Conservation (phyloP, 805 yeast species). For the Suhomyces tanzawaensis region DNA sequence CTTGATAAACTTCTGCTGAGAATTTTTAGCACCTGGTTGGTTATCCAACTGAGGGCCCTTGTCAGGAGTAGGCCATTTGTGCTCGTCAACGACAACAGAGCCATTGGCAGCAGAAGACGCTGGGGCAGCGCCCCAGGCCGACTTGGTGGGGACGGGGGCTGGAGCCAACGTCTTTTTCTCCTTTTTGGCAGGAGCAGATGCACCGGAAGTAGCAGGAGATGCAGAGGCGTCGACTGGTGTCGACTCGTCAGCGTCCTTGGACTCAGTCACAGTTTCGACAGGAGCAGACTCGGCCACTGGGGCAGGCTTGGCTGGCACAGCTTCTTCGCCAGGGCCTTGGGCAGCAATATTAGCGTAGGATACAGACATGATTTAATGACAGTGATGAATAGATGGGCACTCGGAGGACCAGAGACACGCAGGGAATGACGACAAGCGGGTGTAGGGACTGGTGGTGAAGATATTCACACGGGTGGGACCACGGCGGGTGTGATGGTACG, state of each 20-base stretch:
- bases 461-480: too few relatives aligned
- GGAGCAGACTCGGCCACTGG: slow-evolving; percentile 3
- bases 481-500: too few relatives aligned
- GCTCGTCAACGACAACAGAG: slow-evolving; percentile 33
- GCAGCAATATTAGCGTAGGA: slow-evolving; percentile 46
- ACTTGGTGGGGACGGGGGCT: slow-evolving; percentile 44
- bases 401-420: background rate
- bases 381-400: too few relatives aligned
- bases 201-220: slow-evolving; percentile 6
- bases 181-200: slow-evolving; percentile 14
- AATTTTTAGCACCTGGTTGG: slow-evolving; percentile 10
- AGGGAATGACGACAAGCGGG: slow-evolving; percentile 1
- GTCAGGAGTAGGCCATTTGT: slow-evolving; percentile 45
- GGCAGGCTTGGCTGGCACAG: slow-evolving; percentile 7
- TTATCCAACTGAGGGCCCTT: slow-evolving; percentile 17
- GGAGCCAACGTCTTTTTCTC: slow-evolving; percentile 40
- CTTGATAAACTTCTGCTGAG: slow-evolving; percentile 37
- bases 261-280: slow-evolving; percentile 6
- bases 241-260: slow-evolving; percentile 5
- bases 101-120: slow-evolving; percentile 8
- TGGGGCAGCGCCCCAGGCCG: slow-evolving; percentile 39
- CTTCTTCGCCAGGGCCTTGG: slow-evolving; percentile 24
- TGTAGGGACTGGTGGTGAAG: too few relatives aligned
- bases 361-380: slow-evolving; percentile 21
- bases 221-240: slow-evolving; percentile 8